Evolutionary conservation across 805 yeast genomes (phyloP).

Genomic region (Candida nanaspora): DNA sequence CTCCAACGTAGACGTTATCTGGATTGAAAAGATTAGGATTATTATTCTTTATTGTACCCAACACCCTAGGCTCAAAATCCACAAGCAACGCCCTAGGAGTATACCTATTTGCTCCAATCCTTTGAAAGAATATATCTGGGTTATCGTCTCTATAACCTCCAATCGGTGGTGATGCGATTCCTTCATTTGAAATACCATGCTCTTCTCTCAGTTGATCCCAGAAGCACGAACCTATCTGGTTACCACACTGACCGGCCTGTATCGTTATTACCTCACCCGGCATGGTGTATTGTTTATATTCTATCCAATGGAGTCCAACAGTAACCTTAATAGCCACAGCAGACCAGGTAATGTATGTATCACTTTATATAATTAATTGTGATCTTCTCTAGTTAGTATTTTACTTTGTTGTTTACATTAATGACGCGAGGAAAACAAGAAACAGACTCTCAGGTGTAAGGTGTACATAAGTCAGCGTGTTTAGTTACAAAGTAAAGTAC

Average conservation of each 20-base stretch:
- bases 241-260: constrained; percentile 88
- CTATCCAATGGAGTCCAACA: neutral
- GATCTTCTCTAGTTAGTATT: too few relatives aligned
- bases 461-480: too few relatives aligned
- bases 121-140: constrained; percentile 76
- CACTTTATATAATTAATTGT: too few relatives aligned
- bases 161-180: constrained; percentile 32
- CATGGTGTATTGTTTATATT: constrained; percentile 17
- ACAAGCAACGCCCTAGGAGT: constrained; percentile 84
- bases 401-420: neutral
- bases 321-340: too few relatives aligned
- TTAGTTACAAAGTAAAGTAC: too few relatives aligned
- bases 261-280: constrained; percentile 64
- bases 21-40: constrained; percentile 69
- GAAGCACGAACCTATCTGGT: constrained; percentile 87
- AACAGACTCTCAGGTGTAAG: neutral
- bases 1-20: constrained; percentile 68
- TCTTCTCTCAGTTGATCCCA: constrained; percentile 87
- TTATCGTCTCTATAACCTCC: constrained; percentile 55
- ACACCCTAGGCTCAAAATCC: constrained; percentile 88
- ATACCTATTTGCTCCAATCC: constrained; percentile 60
- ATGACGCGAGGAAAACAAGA: neutral
- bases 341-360: too few relatives aligned
- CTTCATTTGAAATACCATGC: constrained; percentile 74
- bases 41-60: constrained; percentile 46